A percentile compares a stretch with the other conserved stretches of the same genome.
These are phyloP conservation scores for Farysia itapuensis DNA, from an alignment of 1,284 basidiomycete species.

Conservation along the genomic window DNA sequence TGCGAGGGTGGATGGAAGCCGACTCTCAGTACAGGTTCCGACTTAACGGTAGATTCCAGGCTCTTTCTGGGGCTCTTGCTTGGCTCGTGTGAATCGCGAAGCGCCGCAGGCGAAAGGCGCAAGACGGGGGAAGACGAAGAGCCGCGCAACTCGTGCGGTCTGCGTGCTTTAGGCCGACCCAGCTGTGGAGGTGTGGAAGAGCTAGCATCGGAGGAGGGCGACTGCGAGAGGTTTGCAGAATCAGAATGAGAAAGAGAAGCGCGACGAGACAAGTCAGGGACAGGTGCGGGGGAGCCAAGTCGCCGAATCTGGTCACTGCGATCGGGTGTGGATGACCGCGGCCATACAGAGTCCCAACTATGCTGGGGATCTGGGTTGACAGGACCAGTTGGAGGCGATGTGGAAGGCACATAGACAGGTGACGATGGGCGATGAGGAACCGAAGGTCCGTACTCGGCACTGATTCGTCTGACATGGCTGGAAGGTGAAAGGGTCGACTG, in stretches of 20 bases:
- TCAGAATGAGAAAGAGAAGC: slow-evolving; percentile 14
- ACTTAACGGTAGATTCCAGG: slow-evolving; percentile 14
- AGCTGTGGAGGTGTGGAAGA: slow-evolving; percentile 11
- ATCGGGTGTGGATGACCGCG: slow-evolving; percentile 28
- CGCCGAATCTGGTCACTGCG: slow-evolving; percentile 23
- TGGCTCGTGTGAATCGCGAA: slow-evolving; percentile 14
- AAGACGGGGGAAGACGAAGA: slow-evolving; percentile 29
- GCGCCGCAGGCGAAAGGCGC: slow-evolving; percentile 12
- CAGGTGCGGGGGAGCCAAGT: slow-evolving; percentile 23
- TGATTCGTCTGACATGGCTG: slow-evolving; percentile 18
- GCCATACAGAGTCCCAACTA: slow-evolving; percentile 50
- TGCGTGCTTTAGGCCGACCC: slow-evolving; percentile 29
- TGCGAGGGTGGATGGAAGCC: slow-evolving; percentile 16
- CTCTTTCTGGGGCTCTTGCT: slow-evolving; percentile 20
- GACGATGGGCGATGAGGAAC: slow-evolving; percentile 25
- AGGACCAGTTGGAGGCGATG: slow-evolving; percentile 18
- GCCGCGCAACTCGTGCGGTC: slow-evolving; percentile 33
- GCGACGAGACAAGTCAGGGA: slow-evolving; percentile 17
- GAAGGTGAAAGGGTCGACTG: slow-evolving; percentile 33
- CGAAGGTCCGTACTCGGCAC: slow-evolving; percentile 9
- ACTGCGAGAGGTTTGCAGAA: slow-evolving; percentile 15
- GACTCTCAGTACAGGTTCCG: slow-evolving; percentile 22
- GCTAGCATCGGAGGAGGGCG: slow-evolving; percentile 22
- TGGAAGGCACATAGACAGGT: slow-evolving; percentile 24
- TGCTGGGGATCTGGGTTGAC: slow-evolving; percentile 39